A percentile compares a stretch with the other conserved stretches of the same genome.
phyloP scores from a whole-genome alignment of 495 filamentous ascomycete species.

The Penicillium pulvis region DNA sequence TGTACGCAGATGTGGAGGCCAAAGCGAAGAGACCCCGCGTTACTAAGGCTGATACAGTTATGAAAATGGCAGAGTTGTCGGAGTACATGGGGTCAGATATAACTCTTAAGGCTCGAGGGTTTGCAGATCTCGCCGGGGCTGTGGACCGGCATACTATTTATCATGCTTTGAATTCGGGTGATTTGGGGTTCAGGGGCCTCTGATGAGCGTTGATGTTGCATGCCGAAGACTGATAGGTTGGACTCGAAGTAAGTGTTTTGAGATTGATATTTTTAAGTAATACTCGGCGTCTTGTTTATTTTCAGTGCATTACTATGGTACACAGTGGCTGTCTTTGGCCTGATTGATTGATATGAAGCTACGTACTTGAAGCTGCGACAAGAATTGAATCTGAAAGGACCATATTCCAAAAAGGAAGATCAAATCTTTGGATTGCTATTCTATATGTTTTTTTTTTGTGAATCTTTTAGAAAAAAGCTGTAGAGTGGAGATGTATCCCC shows the following conservation, averaged over 20 bases:
- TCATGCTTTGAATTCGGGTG: neutral
- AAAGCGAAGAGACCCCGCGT: neutral
- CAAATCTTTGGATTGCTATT: neutral
- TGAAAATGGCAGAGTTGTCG: neutral
- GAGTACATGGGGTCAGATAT: neutral
- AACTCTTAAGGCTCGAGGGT: neutral
- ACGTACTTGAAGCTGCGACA: neutral
- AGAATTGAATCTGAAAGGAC: neutral
- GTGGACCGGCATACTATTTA: neutral
- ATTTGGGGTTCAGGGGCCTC: neutral
- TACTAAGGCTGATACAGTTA: neutral
- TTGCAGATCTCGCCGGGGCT: no score
- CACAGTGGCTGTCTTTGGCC: neutral
- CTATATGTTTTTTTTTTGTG: neutral
- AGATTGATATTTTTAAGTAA: neutral
- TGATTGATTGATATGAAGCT: neutral
- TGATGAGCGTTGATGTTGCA: neutral
- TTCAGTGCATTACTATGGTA: neutral
- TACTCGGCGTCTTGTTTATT: neutral
- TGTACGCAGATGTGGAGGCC: neutral
- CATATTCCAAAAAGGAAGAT: neutral
- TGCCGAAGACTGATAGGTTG: neutral
- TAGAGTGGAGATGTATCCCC: conserved; percentile 28
- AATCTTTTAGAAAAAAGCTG: neutral
- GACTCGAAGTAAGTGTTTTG: neutral